Base-by-base conservation (phyloP, 2,329 filamentous ascomycete genomes). In the Calonectria pseudoreteaudii region DNA sequence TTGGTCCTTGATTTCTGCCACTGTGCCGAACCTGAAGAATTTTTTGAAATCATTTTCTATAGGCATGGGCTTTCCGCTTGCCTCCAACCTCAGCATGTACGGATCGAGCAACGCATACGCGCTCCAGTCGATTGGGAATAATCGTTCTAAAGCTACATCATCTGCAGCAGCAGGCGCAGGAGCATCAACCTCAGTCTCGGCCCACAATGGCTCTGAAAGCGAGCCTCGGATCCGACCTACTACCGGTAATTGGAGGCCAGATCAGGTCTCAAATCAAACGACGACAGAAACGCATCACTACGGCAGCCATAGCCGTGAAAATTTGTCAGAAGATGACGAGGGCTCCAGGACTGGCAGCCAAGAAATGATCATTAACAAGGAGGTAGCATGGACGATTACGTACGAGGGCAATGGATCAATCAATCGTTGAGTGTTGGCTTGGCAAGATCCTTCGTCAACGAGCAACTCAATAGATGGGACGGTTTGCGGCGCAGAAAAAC, bases 41-140 rank as follows among this genome's bases (percentile, higher is more conserved):
- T 79, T 79, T 2, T 62, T 79, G 13, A 78, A 78, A 13, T 79
- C 77, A 0, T 79, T 79, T 30, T 78, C 75, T 0, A 76, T 79
- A 7, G 77, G 77, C 0, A 78, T 79, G 77, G 76, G 76, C 1
- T 79, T 79, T 18, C 77, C 77, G 1, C 23, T 78, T 0, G 72
- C 74, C 4, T 76, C 75, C 0, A 73, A 77, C 7, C 66, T 66
- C 4, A 78, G 53, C 0, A 60, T 71, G 13, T 68, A 71, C 8
- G 58, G 69, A 4, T 44, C 68, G 20, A 65, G 68, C 56, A 58
- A 68, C 23, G 20, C 65, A 1, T 73, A 79, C 23, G 75, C 71
- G 13, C 74, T 79, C 2, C 77, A 79, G 47, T 76, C 76, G 10
- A 30, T 78, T 2, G 66, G 70, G 2, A 70, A 70, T 1, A 74